Evolutionary conservation across 352 stramenopile species (phyloP).

Genomic region (Phytophthora quininea): DNA sequence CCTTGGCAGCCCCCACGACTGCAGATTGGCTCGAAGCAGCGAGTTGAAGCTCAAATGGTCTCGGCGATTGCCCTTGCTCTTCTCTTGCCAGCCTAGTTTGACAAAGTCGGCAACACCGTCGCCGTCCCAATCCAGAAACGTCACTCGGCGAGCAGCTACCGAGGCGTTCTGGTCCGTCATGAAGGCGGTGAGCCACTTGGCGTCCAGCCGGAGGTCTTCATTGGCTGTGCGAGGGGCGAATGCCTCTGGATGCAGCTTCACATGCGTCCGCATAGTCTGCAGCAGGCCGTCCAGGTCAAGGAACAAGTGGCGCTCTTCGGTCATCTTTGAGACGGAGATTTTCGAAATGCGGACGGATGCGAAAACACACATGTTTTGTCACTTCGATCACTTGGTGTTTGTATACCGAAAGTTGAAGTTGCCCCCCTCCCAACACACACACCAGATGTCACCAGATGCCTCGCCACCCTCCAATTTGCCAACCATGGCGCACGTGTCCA

Average conservation of each 20-base stretch:
- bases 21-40: background rate
- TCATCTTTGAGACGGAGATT: slow-evolving; percentile 1
- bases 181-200: slow-evolving; percentile 2
- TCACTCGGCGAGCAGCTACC: background rate
- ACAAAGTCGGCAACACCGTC: background rate
- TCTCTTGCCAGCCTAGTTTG: background rate
- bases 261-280: background rate
- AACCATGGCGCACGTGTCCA: too few species aligned
- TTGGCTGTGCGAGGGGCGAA: too few species aligned
- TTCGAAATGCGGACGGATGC: background rate
- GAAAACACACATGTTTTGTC: too few species aligned
- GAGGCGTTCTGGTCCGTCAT: background rate
- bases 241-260: background rate
- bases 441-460: too few species aligned
- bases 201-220: background rate
- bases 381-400: too few species aligned
- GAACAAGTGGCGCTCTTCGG: slow-evolving; percentile 1
- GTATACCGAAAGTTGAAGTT: too few species aligned
- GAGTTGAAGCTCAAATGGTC: slow-evolving; percentile 1
- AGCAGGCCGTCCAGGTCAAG: slow-evolving; percentile 2
- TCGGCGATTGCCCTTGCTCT: background rate
- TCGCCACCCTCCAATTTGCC: too few species aligned
- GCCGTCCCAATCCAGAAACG: background rate
- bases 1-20: background rate
- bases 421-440: too few species aligned